phyloP scores from a whole-genome alignment of 192 early-diverging fungal genomes.

The Backusella psychrophila region DNA sequence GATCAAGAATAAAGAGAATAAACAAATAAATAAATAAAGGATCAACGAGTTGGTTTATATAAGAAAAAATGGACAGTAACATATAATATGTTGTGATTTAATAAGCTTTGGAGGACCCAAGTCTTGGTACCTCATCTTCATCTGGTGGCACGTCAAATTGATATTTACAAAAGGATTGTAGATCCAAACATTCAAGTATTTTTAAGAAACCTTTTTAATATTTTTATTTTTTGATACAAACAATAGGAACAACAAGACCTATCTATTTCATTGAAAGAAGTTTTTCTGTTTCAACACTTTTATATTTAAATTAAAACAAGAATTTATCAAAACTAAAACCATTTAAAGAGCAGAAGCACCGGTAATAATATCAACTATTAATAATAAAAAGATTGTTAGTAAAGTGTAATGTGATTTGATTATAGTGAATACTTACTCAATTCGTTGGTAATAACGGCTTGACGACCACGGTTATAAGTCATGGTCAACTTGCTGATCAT shows the following conservation, averaged over 20 bases:
- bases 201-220: not conserved
- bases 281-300: not conserved
- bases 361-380: conserved; percentile 88
- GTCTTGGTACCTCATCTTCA: not conserved
- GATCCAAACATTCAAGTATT: not conserved
- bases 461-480: conserved; percentile 96
- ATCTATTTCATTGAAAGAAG: not conserved
- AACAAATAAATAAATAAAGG: not conserved
- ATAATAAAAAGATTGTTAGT: conserved; percentile 7
- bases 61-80: not conserved
- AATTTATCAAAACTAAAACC: not conserved
- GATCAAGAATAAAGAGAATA: not conserved
- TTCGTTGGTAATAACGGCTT: conserved; percentile 98
- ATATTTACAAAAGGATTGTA: no score
- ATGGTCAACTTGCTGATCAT: conserved; percentile 96
- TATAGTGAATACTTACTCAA: conserved; percentile 47
- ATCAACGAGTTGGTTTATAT: not conserved
- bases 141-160: not conserved
- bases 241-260: not conserved
- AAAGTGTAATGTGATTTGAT: no score
- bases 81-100: not conserved
- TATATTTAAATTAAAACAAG: conserved; percentile 10
- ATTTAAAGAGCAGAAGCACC: conserved; percentile 90
- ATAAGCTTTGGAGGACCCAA: not conserved
- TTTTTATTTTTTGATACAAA: conserved; percentile 10